These are phyloP conservation scores for Coprinellus aureogranulatus DNA, from an alignment of 768 basidiomycete species.

Conservation along the genomic window DNA sequence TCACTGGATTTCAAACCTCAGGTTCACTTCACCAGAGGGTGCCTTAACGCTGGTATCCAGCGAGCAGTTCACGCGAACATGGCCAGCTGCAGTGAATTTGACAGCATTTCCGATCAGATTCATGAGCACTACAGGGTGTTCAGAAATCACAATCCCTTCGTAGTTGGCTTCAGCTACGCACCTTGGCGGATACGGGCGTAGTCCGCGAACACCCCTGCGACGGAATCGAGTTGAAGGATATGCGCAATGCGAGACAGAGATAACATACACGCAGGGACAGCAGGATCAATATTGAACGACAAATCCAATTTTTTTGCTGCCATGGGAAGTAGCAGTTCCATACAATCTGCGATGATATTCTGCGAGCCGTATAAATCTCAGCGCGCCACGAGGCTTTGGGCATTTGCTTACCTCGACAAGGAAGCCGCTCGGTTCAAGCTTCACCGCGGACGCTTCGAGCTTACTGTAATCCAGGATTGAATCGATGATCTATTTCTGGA, in stretches of 20 bases:
- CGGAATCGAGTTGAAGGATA: not conserved
- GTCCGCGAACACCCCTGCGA: constrained; percentile 65
- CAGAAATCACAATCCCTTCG: not conserved
- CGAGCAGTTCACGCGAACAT: constrained; percentile 60
- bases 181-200: constrained; percentile 75
- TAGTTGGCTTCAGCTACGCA: constrained; percentile 20
- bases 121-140: constrained; percentile 54
- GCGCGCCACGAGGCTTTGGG: too few relatives aligned
- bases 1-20: constrained; percentile 69
- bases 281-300: constrained; percentile 66
- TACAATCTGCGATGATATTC: constrained; percentile 74
- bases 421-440: constrained; percentile 66
- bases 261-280: constrained; percentile 60
- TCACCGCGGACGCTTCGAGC: constrained; percentile 72
- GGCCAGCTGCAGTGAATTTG: constrained; percentile 67
- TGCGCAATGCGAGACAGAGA: not conserved
- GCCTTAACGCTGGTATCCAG: constrained; percentile 39
- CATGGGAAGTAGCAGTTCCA: constrained; percentile 74
- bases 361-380: constrained; percentile 15
- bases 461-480: constrained; percentile 80
- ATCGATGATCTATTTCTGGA: constrained; percentile 62
- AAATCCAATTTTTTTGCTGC: constrained; percentile 72
- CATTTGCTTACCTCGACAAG: constrained; percentile 60
- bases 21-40: constrained; percentile 41
- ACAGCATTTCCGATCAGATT: constrained; percentile 77